Base-by-base conservation (phyloP, 805 yeast species). In the Candida methanosorbosa region DNA sequence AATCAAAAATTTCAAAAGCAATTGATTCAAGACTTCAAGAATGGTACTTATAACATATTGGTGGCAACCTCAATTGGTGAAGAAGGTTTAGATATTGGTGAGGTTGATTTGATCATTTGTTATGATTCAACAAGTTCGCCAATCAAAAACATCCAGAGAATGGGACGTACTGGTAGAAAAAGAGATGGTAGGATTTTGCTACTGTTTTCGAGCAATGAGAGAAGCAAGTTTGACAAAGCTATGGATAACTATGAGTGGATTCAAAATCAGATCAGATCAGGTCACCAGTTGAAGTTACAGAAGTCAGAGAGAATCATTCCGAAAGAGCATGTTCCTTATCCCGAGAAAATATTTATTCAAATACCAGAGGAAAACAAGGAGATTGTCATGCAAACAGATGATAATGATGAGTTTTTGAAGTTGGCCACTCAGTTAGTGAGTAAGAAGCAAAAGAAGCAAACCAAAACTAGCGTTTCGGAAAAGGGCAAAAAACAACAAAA, bases 21-120 rank as follows among this genome's bases (percentile, higher is more conserved):
- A 37, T 70, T 85, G 9, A 79, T 92, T 20, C 69, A 70, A 21
- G 66, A 78, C 38, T 92, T 92, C 59, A 83, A 80, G 47, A 49
- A 57, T 0, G 96, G 95, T 7, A 65, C 57, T 1, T 73, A 74
- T 48, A 94, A 92, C 50, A 76, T 85, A 8, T 61, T 92, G 16
- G 95, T 92, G 5, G 96, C 97, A 4, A 92, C 99, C 0, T 87
- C 96, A 0, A 90, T 92, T 51, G 99, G 97, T 31, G 99, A 92
- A 55, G 99, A 92, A 64, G 99, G 99, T 30, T 68, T 92, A 43
- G 98, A 92, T 64, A 94, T 92, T 44, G 98, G 98, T 22, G 97
- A 94, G 54, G 99, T 92, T 35, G 98, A 92, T 56, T 54, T 92
- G 47, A 90, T 92, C 45, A 69, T 92, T 7, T 88, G 96, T 52